Base-by-base conservation (phyloP, 1,139 yeast genomes). In the Yamadazyma siamensis region DNA sequence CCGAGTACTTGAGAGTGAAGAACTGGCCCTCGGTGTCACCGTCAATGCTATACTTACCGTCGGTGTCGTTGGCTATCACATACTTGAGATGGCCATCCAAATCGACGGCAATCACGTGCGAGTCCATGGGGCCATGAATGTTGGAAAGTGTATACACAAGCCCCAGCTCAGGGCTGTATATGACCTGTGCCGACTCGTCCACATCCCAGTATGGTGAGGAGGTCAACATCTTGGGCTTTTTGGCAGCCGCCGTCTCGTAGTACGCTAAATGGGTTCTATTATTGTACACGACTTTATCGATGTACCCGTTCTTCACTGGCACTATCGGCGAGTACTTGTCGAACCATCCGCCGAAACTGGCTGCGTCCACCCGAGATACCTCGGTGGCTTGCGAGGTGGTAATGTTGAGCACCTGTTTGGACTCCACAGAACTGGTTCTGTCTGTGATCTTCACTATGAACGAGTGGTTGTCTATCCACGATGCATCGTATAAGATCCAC, bases 191-290 rank as follows among this genome's bases (percentile, higher is more conserved):
- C 5, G 75, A 71, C 15, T 61, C 70, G 19, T 71, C 66, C 3
- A 82, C 80, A 44, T 82, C 95, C 89, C 87, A 87, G 2, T 69
- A 57, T 9, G 82, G 80, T 1, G 65, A 46, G 0, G 44, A 26
- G 0, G 94, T 80, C 22, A 87, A 52, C 11, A 78, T 39, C 27
- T 56, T 63, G 5, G 52, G 51, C 4, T 54, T 53, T 1, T 56
- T 32, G 1, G 77, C 46, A 2, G 60, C 55, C 1, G 76, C 62
- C 3, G 69, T 61, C 6, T 77, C 65, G 47, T 79, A 89, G 39
- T 75, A 71, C 1, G 80, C 95, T 27, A 91, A 55, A 46, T 86
- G 95, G 33, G 75, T 76, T 46, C 82, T 80, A 33, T 79, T 71
- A 30, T 52, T 35, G 18, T 70, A 70, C n/a, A 80, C 79, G 8